These are phyloP conservation scores for Wickerhamomyces chambardii DNA, from an alignment of 805 yeast species.

Conservation along the genomic window DNA sequence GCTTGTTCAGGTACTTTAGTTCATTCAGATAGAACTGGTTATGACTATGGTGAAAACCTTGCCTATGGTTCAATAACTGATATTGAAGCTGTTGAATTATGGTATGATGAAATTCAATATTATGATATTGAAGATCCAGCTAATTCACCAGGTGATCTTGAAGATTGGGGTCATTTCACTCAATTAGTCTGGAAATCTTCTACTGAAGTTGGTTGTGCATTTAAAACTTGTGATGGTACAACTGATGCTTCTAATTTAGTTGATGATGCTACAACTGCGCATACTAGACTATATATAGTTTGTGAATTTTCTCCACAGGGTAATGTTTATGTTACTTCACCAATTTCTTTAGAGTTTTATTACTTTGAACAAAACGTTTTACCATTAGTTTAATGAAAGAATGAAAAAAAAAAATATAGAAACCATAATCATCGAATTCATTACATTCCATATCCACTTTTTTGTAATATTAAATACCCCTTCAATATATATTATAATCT, in stretches of 20 bases:
- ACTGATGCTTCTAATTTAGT: constrained; percentile 9
- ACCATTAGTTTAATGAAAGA: too few relatives aligned
- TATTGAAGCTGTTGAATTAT: constrained; percentile 46
- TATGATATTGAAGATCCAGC: constrained; percentile 45
- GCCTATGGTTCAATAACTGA: constrained; percentile 49
- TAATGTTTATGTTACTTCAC: constrained; percentile 24
- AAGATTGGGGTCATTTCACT: constrained; percentile 64
- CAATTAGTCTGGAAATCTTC: constrained; percentile 65
- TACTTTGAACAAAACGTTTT: constrained; percentile 36
- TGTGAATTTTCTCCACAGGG: constrained; percentile 60
- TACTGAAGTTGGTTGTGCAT: constrained; percentile 59
- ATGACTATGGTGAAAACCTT: constrained; percentile 62
- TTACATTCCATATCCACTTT: too few relatives aligned
- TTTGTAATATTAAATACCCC: too few relatives aligned
- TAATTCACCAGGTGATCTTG: constrained; percentile 29
- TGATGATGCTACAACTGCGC: constrained; percentile 4
- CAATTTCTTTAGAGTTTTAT: constrained; percentile 21
- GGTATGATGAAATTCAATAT: constrained; percentile 58
- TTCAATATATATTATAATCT: too few relatives aligned
- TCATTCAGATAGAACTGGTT: constrained; percentile 48
- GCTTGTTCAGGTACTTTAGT: constrained; percentile 53
- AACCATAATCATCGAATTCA: too few relatives aligned
- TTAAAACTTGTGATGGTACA: constrained; percentile 29
- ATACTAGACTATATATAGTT: constrained; percentile 44
- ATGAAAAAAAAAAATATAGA: too few relatives aligned